Percentiles rank a stretch among this genome's conserved stretches.
Evolutionary conservation across 2,329 filamentous ascomycete species (phyloP).

Genomic region (Ceratocystis smalleyi): DNA sequence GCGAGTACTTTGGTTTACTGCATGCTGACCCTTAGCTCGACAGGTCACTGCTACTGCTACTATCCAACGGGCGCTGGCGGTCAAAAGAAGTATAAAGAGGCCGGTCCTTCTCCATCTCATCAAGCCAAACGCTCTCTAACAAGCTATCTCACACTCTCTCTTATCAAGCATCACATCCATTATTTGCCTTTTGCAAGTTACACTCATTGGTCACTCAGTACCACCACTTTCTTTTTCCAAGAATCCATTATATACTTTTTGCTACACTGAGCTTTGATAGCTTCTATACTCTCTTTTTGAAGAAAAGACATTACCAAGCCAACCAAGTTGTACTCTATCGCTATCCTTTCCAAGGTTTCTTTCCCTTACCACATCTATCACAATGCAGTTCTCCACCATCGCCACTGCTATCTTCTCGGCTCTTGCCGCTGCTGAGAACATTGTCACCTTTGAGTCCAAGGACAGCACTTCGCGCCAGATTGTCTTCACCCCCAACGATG

Average conservation of each 20-base stretch:
- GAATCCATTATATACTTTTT: not conserved
- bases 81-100: not conserved
- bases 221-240: conserved; percentile 6
- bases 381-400: conserved; percentile 17
- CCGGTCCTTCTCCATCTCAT: not conserved
- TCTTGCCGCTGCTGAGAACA: conserved; percentile 32
- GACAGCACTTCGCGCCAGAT: conserved; percentile 36
- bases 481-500: conserved; percentile 32
- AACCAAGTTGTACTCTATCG: not conserved
- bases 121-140: not conserved
- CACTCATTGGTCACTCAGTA: conserved; percentile 4
- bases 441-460: conserved; percentile 43
- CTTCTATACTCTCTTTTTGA: not conserved
- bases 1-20: not conserved
- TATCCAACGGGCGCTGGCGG: not conserved
- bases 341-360: not conserved
- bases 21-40: not conserved
- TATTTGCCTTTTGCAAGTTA: conserved; percentile 10
- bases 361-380: not conserved
- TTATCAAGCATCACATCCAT: conserved; percentile 11
- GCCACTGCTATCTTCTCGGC: conserved; percentile 33
- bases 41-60: not conserved
- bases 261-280: conserved; percentile 4
- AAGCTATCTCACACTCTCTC: no score
- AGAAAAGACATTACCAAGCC: conserved; percentile 7